phyloP scores from a whole-genome alignment of 2,329 filamentous ascomycete species.

The Byssothecium circinans region DNA sequence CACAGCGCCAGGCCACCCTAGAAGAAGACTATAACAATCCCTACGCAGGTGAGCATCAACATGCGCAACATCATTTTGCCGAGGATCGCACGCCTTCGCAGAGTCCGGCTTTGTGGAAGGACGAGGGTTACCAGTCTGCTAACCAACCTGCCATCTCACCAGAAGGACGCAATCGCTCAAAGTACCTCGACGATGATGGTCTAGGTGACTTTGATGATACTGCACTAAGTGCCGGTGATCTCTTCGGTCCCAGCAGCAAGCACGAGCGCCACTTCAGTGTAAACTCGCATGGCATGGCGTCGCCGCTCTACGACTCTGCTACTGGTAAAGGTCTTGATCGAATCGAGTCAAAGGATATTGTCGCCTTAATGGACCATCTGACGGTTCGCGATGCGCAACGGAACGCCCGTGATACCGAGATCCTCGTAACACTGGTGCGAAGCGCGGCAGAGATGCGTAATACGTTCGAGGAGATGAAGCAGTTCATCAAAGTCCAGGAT shows the following conservation, averaged over 20 bases:
- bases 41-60: conserved; percentile 38
- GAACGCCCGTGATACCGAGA: conserved; percentile 94
- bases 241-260: conserved; percentile 46
- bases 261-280: conserved; percentile 75
- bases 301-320: conserved; percentile 85
- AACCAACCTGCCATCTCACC: conserved; percentile 57
- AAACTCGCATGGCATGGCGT: conserved; percentile 87
- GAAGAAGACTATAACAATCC: conserved; percentile 42
- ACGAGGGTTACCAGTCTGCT: conserved; percentile 91
- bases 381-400: conserved; percentile 96
- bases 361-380: conserved; percentile 96
- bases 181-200: conserved; percentile 59
- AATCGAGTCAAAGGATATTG: conserved; percentile 95
- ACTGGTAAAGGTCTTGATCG: conserved; percentile 85
- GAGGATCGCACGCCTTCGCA: conserved; percentile 43
- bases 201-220: conserved; percentile 52
- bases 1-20: conserved; percentile 39
- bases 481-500: conserved; percentile 86
- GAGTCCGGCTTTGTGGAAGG: conserved; percentile 60
- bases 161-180: conserved; percentile 49
- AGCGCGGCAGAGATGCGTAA: conserved; percentile 96
- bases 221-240: conserved; percentile 48
- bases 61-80: conserved; percentile 20
- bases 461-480: conserved; percentile 93
- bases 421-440: conserved; percentile 88